Evolutionary conservation across 2,329 filamentous ascomycete species (phyloP), one percentile per base, ranked within the genome.

Genomic region (Botrytis fragariae): DNA sequence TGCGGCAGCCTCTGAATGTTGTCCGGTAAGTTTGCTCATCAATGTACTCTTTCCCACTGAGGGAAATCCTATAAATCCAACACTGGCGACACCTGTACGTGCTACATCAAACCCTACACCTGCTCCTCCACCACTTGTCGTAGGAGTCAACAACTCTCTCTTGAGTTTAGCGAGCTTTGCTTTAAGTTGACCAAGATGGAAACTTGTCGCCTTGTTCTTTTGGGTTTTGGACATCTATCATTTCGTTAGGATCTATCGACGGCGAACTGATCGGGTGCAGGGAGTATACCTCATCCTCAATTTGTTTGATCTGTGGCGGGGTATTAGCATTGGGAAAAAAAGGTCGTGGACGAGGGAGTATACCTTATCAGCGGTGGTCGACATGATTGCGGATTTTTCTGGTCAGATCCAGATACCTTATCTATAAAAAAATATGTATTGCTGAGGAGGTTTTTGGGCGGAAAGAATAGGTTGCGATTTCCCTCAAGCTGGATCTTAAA

Each of bases 41-140:
- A 99, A 87, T 69, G 96, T 99, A 88, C 94, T 97, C 86, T 99
- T 99, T 75, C 96, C 96, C 76, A 99, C 96, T 1, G 96, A 99
- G 2, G 96, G 96, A 81, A 99, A 99, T 45, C 96, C 96, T 81
- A 98, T 98, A 84, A 98, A 98, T 61, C 95, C 95, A 80, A 99
- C 91, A 86, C 93, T 97, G 77, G 96, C 96, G 76, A 98, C 96
- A 87, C 96, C 96, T 69, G 96, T 99, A 83, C 96, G 92, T 75
- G 96, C 96, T 77, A 99, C 96, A 86, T 99, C 96, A 87, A 99
- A 99, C 74, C 96, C 96, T 75, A 92, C 86, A 82, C 93, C 93
- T 76, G 90, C 94, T 73, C 93, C 95, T 72, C 95, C 95, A 73
- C 95, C 94, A 68, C 95, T 93, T 68, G 93, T 87, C 59, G 90